Conservation (phyloP, 2,329 filamentous ascomycete genomes). For the Fulvia fulva region DNA sequence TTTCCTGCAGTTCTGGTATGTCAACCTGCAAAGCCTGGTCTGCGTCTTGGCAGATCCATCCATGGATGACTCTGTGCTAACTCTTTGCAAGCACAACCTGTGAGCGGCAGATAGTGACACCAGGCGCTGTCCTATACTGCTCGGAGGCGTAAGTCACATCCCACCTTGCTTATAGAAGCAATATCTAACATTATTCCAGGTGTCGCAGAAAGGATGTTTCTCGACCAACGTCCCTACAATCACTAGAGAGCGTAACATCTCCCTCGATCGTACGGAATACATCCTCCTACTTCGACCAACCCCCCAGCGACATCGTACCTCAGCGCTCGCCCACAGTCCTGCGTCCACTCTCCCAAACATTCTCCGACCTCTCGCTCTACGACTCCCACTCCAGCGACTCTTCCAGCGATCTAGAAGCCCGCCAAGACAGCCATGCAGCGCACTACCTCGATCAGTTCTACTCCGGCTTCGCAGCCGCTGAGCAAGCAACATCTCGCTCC, state of each 20-base stretch:
- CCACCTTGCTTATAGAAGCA: background rate
- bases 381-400: constrained; percentile 17
- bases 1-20: constrained; percentile 53
- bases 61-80: constrained; percentile 6
- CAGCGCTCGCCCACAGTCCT: constrained; percentile 46
- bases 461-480: constrained; percentile 25
- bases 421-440: constrained; percentile 38
- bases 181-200: constrained; percentile 28
- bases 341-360: constrained; percentile 34
- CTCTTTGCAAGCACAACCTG: constrained; percentile 53
- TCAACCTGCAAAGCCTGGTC: background rate
- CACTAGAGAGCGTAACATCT: constrained; percentile 26
- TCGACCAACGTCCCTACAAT: constrained; percentile 17
- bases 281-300: constrained; percentile 24
- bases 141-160: constrained; percentile 55
- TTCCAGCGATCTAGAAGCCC: constrained; percentile 10
- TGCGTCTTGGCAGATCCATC: background rate
- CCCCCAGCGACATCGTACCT: constrained; percentile 42
- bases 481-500: constrained; percentile 17
- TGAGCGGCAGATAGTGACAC: constrained; percentile 62
- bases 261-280: constrained; percentile 19
- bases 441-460: constrained; percentile 43
- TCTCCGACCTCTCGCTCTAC: constrained; percentile 39
- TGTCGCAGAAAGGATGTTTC: constrained; percentile 44
- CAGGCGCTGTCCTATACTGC: constrained; percentile 61